Evolutionary conservation across 192 early-diverging fungal genomes (phyloP), one percentile per base, ranked within the genome.

Genomic region (Dissophora ornata): DNA sequence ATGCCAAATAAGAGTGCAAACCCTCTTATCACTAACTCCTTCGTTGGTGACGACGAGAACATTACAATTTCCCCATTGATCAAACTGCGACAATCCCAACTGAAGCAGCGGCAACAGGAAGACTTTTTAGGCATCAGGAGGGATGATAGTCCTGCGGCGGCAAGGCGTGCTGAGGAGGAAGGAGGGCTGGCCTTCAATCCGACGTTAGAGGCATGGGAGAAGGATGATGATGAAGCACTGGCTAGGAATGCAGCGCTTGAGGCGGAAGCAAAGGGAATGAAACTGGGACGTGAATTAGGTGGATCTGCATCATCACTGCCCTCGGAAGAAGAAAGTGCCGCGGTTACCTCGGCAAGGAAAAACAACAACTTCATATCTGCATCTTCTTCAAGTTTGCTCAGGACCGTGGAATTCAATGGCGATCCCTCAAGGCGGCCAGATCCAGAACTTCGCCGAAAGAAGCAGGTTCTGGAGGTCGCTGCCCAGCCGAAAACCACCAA

Each of bases 241-340:
- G 73, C 64, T 0, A 51, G 50, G 53, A 77, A 77, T 57, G 73
- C 73, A n/a, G 73, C 73, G 5, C 41, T 44, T 24, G 73, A 77
- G 59, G 73, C 64, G 11, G 64, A 21, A 28, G 26, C 44, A 24
- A 58, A 62, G 30, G 6, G 8, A 22, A 30, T 46, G 40, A 1
- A 32, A 34, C 12, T 10, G 15, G 2, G n/a, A 61, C 33, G 13
- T 28, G 9, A n/a, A 30, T n/a, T 44, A 8, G 50, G 53, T 33
- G 28, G 30, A 19, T 40, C 28, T 1, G 47, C 53, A 2, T 32
- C 21, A 12, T 62, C 58, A 5, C 45, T 57, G 15, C n/a, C 66
- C 22, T 52, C 36, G 36, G 19, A 41, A 41, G 18, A 62, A n/a
- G n/a, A n/a, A n/a, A n/a, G n/a, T n/a, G n/a, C n/a, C n/a, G n/a